Evolutionary conservation across 2,329 filamentous ascomycete genomes (phyloP).

Genomic region (Trichoderma pleuroti): DNA sequence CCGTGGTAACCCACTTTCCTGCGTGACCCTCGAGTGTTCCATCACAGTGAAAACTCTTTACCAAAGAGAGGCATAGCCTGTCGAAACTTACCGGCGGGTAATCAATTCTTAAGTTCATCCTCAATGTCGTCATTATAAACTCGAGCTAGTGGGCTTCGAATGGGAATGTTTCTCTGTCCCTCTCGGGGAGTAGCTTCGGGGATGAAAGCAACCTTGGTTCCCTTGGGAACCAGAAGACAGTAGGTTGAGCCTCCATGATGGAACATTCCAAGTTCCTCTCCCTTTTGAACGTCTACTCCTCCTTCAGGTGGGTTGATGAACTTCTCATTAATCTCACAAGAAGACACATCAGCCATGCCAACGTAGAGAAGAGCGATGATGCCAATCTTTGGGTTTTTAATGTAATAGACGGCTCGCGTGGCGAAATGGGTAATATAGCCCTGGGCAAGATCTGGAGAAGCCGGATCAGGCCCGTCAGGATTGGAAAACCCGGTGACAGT

Average conservation of each 20-base stretch:
- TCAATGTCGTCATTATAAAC: background rate
- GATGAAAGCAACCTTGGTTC: slow-evolving; percentile 38
- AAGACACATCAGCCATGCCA: slow-evolving; percentile 69
- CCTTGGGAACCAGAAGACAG: slow-evolving; percentile 59
- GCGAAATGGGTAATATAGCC: slow-evolving; percentile 61
- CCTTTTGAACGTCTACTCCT: slow-evolving; percentile 43
- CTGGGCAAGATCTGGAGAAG: slow-evolving; percentile 41
- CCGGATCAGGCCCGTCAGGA: slow-evolving; percentile 22
- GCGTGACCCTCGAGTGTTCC: background rate
- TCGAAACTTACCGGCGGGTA: background rate
- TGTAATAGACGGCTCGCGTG: slow-evolving; percentile 62
- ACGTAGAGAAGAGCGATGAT: slow-evolving; percentile 63
- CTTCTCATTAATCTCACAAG: slow-evolving; percentile 50
- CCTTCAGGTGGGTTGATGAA: background rate
- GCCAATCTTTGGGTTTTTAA: slow-evolving; percentile 58
- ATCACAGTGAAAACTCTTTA: background rate
- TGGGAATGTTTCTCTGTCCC: slow-evolving; percentile 20
- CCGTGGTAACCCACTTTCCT: background rate
- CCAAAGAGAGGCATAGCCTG: background rate
- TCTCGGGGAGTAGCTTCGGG: slow-evolving; percentile 19
- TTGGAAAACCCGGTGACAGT: slow-evolving; percentile 17
- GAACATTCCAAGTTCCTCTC: slow-evolving; percentile 69
- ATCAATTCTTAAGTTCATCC: background rate
- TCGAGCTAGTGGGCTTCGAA: slow-evolving; percentile 22
- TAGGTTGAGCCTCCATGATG: slow-evolving; percentile 67